Evolutionary conservation across 2,329 filamentous ascomycete species (phyloP), one percentile per base, ranked within the genome.

Genomic region (Arthroderma sp.): DNA sequence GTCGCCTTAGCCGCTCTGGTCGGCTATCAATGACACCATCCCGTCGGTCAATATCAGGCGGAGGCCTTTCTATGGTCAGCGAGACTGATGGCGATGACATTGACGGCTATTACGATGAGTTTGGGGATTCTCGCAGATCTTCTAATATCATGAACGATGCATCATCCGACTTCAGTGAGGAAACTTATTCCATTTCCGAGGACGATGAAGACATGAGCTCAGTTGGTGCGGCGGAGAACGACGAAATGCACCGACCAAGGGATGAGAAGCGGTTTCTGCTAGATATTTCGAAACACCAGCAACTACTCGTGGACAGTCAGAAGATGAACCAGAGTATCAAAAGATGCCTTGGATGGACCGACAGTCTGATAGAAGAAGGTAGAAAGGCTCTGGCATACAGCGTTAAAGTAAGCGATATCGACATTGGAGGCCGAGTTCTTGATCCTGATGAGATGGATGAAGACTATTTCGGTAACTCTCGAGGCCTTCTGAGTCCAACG

Each of bases 311-410:
- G 34, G 88, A 94, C 60, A 91, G 83, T 53, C 87, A 95, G 58
- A 93, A 87, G 67, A 87, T 96, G 71, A 96, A 95, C 59, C 85
- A 93, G 61, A 94, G 85, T 60, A 74, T 98, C 38, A 93, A 86
- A 62, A 76, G 86, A 40, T 98, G 91, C 61, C 72, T 95, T 31
- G 80, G 80, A 52, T 89, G 86, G 76, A 93, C 88, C 0, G 89
- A 98, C 58, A 81, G 84, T 50, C 73, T 98, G 38, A 94, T 98
- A 60, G 81, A 77, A 40, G 87, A 95, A 54, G 91, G 83, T 4
- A 83, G 80, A 57, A 89, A 86, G 58, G 91, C 91, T 0, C 73
- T 98, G 2, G 82, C 83, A 40, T 94, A 94, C 59, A 73, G 77
- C 47, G 85, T 95, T 28, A 75, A 75, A 29, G 76, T 83, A 6